Base-by-base conservation (phyloP, 2,329 filamentous ascomycete genomes). In the Colletotrichum chrysophilum region DNA sequence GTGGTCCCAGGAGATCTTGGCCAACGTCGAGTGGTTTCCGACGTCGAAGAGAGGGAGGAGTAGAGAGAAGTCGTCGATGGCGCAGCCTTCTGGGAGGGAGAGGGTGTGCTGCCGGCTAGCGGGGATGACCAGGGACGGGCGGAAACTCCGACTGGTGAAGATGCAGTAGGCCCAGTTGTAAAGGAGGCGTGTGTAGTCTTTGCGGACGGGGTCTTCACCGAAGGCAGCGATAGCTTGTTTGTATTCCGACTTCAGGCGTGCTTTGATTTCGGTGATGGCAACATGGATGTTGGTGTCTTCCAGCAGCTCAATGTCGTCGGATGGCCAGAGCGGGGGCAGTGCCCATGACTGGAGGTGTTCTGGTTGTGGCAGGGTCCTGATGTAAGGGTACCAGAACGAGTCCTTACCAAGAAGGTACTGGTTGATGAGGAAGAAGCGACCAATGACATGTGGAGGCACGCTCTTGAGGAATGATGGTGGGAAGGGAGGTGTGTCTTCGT, bases 41-140 rank as follows among this genome's bases (percentile, higher is more conserved):
- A 95, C 87, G 80, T 96, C 94, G 72, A 95, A 90, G 5, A 95
- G 86, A 2, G 94, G 94, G 38, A 95, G 86, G 7, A 96, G 86
- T 9, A 95, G 88, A 2, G 93, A 93, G 74, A 94, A 93, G 79
- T 92, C 90, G 67, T 93, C 91, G 5, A 88, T 81, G 7, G 84
- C 81, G 66, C 88, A 86, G 36, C 85, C 84, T 5, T 83, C 71
- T 0, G 85, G 81, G 5, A 86, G 80, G 0, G 84, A 80, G 4
- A 86, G 80, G 32, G 76, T 74, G 2, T 64, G 70, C 65, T 72
- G 79, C 21, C 84, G 76, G 3, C 79, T 72, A 1, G 78, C 76
- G 0, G 89, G 85, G 6, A 93, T 82, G 66, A 93, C 87, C n/a
- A 91, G 86, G 4, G 89, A 91, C 0, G 91, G 89, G 3, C 91